Evolutionary conservation across 768 basidiomycete species (phyloP), one percentile per base, ranked within the genome.

Genomic region (Crucibulum laeve): DNA sequence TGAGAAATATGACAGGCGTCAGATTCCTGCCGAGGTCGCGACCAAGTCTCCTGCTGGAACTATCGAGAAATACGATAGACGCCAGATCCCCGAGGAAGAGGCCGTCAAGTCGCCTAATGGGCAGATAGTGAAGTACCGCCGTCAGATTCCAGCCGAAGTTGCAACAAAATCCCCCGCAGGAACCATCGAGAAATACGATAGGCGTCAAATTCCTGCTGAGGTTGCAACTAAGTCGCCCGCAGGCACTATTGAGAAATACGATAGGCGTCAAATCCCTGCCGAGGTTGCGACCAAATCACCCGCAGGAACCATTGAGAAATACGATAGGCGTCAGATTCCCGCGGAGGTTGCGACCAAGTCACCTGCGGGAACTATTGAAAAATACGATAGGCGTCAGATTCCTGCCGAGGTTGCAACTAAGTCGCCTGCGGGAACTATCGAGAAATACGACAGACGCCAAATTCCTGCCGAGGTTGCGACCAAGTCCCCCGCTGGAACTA

Each of bases 221-320:
- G 46, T 52, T 1, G 37, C 60, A 1, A 51, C 52, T n/a, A 62
- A 51, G 30, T 43, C 58, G 0, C 49, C 51, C 5, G 38, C 52
- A 5, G 56, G 56, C 37, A 63, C 57, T 6, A 76, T 80, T 34
- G 64, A 56, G 14, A 69, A 69, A 15, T 79, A 76, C 58, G 50
- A 62, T 37, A 65, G 61, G 43, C 67, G 67, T 26, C 57, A 64
- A 23, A 58, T 64, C n/a, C 61, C 59, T 10, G 59, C 50, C 2
- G 57, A 63, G 38, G 43, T 53, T 2, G 36, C 62, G 3, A 52
- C 55, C 15, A 61, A 56, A 18, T 54, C 67, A 0, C 57, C 55
- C 4, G 40, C 53, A 25, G 66, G 64, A 19, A 46, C 47, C 5
- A 56, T 64, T 46, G 55, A 46, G 25, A 54, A 45, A 14, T 65